Evolutionary conservation across 108 stramenopile genomes (phyloP), one percentile per base, ranked within the genome.

Genomic region (Cyclotella cryptica): DNA sequence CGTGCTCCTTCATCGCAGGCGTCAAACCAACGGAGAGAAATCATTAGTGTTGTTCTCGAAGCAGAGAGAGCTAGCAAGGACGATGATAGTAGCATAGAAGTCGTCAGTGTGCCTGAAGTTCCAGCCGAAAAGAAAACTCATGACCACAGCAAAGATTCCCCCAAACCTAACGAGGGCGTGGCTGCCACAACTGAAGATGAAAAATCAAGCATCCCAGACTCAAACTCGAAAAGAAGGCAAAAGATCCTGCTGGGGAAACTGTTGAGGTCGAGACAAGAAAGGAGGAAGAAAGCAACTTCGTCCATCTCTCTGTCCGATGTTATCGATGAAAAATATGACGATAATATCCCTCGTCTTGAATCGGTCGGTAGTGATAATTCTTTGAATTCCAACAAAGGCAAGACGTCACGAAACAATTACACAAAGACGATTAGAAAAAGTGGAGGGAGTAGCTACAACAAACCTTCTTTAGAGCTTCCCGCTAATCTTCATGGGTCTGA

Each of bases 81-180:
- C 0, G 60, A 61, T 21, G 35, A 61, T 39, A n/a, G 29, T 14
- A 61, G 30, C 35, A 30, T 61, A 39, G 60, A 61, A 61, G 60
- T 61, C 15, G 60, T 61, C 14, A 30, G 30, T 61, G 13, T n/a
- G 11, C 9, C 10, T 7, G 60, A n/a, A 14, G 15, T 13, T 35
- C 2, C 29, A n/a, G 1, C 24, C 22, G 24, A 55, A 1, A 26
- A 55, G 24, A 8, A 26, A 55, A 35, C 35, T 5, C 2, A 35
- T 6, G 35, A 6, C 35, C 2, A 5, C 35, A 35, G 4, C 35
- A 5, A 2, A 6, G 35, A 35, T 35, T 35, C 35, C 6, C 35
- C 6, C 6, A 6, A 35, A 35, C 2, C 35, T 6, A 35, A 35
- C 2, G 55, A 21, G 21, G 22, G 12, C 2, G 55, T 24, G 11